Conservation (phyloP, 345 rosid species). For the Clarkia xantiana region DNA sequence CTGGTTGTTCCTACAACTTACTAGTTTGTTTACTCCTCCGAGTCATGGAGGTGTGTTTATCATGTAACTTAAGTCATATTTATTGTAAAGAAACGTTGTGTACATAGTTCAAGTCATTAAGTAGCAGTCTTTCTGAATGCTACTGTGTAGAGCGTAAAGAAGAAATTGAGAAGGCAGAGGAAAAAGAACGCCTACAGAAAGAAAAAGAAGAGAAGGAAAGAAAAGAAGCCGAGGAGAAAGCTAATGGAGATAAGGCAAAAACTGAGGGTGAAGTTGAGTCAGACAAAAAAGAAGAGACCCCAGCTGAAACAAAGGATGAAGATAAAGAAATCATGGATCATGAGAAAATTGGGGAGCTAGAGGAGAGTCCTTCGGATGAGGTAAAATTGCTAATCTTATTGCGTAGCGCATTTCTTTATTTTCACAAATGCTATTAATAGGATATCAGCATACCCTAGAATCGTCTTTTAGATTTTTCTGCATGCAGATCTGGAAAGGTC, state of each 20-base stretch:
- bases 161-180: constrained; percentile 80
- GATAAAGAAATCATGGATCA: constrained; percentile 14
- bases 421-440: background rate
- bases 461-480: background rate
- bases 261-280: constrained; percentile 23
- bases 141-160: constrained; percentile 57
- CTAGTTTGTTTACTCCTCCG: no score
- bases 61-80: no score
- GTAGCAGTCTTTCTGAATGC: background rate
- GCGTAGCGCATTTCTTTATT: background rate
- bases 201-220: constrained; percentile 67
- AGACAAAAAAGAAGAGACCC: constrained; percentile 19
- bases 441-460: background rate
- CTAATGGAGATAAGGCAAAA: constrained; percentile 23
- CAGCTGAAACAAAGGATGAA: constrained; percentile 16
- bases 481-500: no score
- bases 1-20: no score
- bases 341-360: constrained; percentile 40
- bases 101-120: background rate
- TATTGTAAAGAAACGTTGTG: no score
- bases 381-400: constrained; percentile 17
- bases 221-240: constrained; percentile 61
- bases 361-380: constrained; percentile 46
- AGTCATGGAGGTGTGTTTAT: no score
- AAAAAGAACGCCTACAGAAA: constrained; percentile 55